Percentiles rank a stretch among this genome's conserved stretches.
Evolutionary conservation across 2,329 filamentous ascomycete genomes (phyloP).

Genomic region (Aspergillus japonicus): DNA sequence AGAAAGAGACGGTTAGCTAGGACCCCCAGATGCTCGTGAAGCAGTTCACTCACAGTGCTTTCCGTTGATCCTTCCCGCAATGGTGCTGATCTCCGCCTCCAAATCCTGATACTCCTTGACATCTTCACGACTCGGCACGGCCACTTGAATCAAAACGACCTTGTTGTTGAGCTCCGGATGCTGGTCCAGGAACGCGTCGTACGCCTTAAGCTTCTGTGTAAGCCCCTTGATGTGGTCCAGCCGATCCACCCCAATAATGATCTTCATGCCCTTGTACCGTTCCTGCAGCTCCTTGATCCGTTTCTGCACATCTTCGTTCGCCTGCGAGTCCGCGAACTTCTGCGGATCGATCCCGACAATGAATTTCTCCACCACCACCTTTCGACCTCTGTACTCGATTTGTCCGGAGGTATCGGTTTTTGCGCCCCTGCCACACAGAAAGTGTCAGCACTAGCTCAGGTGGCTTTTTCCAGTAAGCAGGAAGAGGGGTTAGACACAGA

Average conservation of each 20-base stretch:
- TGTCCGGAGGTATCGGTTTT: conserved; percentile 72
- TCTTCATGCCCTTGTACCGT: conserved; percentile 84
- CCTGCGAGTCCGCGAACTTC: conserved; percentile 80
- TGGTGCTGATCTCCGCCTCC: conserved; percentile 83
- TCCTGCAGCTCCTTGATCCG: conserved; percentile 75
- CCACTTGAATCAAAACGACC: conserved; percentile 89
- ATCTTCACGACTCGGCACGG: conserved; percentile 78
- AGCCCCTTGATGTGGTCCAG: conserved; percentile 97
- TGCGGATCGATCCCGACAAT: conserved; percentile 94
- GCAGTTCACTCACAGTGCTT: conserved; percentile 64
- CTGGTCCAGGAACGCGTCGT: conserved; percentile 87
- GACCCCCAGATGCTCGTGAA: background rate
- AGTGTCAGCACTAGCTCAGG: background rate
- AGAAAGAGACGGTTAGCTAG: background rate
- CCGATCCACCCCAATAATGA: conserved; percentile 90
- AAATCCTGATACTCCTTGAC: conserved; percentile 96
- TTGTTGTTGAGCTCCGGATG: conserved; percentile 93
- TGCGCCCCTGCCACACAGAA: conserved; percentile 29
- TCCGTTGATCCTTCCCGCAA: conserved; percentile 91
- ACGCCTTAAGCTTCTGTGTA: conserved; percentile 86
- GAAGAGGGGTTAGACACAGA: background rate
- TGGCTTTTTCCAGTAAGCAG: background rate
- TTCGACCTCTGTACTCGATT: conserved; percentile 78
- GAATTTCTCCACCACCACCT: conserved; percentile 83
- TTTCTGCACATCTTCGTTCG: conserved; percentile 73